Base-by-base conservation (phyloP, 2,329 filamentous ascomycete species). In the Aspergillus sclerotialis region DNA sequence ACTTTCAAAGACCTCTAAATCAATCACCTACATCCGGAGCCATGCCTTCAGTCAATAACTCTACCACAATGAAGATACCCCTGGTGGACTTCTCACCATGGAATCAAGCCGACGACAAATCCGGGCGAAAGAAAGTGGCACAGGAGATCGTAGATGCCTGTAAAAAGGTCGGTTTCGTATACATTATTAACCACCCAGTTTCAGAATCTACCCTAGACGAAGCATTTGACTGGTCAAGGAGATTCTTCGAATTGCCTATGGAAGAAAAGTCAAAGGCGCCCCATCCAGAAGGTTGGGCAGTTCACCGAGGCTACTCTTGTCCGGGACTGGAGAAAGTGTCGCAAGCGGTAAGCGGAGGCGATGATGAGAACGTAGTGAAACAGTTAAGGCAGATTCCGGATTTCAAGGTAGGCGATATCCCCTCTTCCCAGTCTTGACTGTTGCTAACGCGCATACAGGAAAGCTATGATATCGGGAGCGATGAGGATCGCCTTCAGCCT, bases 271-370 rank as follows among this genome's bases (percentile, higher is more conserved):
- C 68, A 56, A 61, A 63, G 34, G 70, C 69, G 1, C 67, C 67
- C 4, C 69, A 72, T 50, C 69, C 69, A 3, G 55, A 62, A 7
- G 70, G 70, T 7, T 67, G 65, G 39, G 58, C 54, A 7, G 61
- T 72, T 2, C 70, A 76, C 47, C 63, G 72, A 30, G 73, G 73
- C n/a, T 76, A 76, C 45, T 75, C 70, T 1, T 70, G 69, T 62
- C 69, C 70, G 0, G 72, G 72, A 0, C 44, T 72, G 32, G 72
- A 76, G 50, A 74, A 75, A 43, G 70, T 72, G 4, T 69, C 68
- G 8, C 67, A 69, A n/a, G n/a, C n/a, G 43, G 61, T 61, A 5
- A 63, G 52, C 25, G 63, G 61, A 2, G 58, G 46, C 18, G 53
- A 63, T 5, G 61, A 70, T 19, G 56, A 67, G n/a, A 57, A 64